These are phyloP conservation scores for Brassica rapa DNA, from an alignment of 345 rosid species.

Conservation along the genomic window DNA sequence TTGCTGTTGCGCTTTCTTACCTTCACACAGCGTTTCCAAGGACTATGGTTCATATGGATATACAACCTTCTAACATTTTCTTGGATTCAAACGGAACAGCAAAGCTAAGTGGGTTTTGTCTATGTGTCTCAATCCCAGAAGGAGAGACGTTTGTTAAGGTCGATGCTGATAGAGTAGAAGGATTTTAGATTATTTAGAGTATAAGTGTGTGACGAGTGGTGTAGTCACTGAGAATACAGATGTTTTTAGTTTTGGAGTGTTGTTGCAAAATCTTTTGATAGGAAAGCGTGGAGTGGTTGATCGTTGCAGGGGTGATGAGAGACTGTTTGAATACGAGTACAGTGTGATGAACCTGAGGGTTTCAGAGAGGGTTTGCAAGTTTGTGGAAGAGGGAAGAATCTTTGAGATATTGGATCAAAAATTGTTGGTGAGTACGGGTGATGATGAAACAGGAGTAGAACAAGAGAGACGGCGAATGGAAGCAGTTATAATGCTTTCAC, in stretches of 20 bases:
- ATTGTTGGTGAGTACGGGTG: constrained; percentile 1
- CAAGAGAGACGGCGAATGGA: background rate
- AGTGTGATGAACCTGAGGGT: constrained; percentile 29
- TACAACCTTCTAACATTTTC: constrained; percentile 33
- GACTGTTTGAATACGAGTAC: constrained; percentile 7
- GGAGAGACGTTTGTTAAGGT: constrained; percentile 35
- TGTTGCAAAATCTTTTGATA: constrained; percentile 30
- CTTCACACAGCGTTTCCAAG: constrained; percentile 32
- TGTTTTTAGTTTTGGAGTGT: constrained; percentile 36
- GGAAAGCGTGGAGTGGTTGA: constrained; percentile 12
- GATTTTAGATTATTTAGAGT: constrained; percentile 26
- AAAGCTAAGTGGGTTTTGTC: constrained; percentile 36
- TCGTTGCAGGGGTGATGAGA: constrained; percentile 31
- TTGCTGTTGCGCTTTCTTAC: constrained; percentile 35
- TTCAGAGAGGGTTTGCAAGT: constrained; percentile 26
- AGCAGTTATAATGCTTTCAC: constrained; percentile 26
- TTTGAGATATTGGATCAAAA: constrained; percentile 29
- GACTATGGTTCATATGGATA: constrained; percentile 31
- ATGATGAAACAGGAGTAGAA: background rate
- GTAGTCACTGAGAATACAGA: constrained; percentile 28
- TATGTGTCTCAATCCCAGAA: constrained; percentile 30
- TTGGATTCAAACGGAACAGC: constrained; percentile 30
- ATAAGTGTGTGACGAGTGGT: constrained; percentile 9
- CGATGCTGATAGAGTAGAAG: constrained; percentile 35
- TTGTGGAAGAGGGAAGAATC: constrained; percentile 23